These are phyloP conservation scores for Clitopilus passeckerianus DNA, from an alignment of 768 basidiomycete genomes.

Conservation along the genomic window DNA sequence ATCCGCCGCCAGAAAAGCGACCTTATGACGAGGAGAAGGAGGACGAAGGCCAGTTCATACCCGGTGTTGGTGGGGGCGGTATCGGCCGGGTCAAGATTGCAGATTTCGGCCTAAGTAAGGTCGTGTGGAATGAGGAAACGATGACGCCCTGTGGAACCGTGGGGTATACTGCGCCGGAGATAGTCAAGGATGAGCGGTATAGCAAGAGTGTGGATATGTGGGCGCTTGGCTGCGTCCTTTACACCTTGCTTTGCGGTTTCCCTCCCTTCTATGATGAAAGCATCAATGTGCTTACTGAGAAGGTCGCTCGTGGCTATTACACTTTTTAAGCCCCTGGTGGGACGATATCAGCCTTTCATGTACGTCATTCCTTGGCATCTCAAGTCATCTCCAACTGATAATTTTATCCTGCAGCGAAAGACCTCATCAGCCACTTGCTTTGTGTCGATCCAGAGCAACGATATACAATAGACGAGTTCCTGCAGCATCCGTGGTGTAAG, in stretches of 20 bases:
- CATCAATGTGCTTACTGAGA: conserved; percentile 96
- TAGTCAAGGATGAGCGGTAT: conserved; percentile 97
- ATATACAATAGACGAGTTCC: conserved; percentile 97
- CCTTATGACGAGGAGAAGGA: conserved; percentile 98
- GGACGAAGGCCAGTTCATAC: conserved; percentile 94
- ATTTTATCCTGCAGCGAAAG: conserved; percentile 63
- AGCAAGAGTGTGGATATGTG: conserved; percentile 99
- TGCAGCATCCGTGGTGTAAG: conserved; percentile 94
- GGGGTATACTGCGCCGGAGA: conserved; percentile 98
- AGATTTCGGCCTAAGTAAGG: conserved; percentile 95
- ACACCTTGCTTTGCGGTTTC: conserved; percentile 96
- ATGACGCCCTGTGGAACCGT: conserved; percentile 99
- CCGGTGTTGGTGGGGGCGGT: conserved; percentile 91
- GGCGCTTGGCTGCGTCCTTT: conserved; percentile 98
- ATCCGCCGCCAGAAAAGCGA: conserved; percentile 54
- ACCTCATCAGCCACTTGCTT: conserved; percentile 89
- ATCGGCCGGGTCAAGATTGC: conserved; percentile 99
- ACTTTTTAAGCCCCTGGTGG: conserved; percentile 99
- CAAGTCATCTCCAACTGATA: conserved; percentile 2
- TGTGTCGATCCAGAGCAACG: conserved; percentile 95
- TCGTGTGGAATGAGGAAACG: conserved; percentile 98
- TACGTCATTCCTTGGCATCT: conserved; percentile 23
- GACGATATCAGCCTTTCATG: conserved; percentile 86
- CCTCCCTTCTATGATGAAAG: conserved; percentile 99
- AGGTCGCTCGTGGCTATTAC: conserved; percentile 95